Base-by-base conservation (phyloP, 805 yeast species). In the Candida vartiovaarae region DNA sequence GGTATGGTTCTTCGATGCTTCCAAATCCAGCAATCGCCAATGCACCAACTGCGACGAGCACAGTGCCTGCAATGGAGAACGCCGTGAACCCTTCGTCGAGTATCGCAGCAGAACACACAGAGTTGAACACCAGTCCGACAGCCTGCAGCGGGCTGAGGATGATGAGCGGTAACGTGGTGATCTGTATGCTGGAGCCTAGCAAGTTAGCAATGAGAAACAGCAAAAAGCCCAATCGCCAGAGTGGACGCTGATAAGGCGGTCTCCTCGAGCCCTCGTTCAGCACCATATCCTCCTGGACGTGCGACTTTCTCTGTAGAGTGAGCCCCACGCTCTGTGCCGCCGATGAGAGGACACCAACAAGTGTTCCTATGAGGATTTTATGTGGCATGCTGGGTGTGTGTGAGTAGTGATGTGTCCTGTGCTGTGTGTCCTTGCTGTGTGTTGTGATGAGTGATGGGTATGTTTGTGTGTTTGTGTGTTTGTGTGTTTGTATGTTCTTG, bases 121-220 rank as follows among this genome's bases (percentile, higher is more conserved):
- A 78, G 62, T 89, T 89, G 70, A 89, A 88, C 3, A 88, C 89
- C n/a, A 89, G 70, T 0, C 96, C 95, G 25, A 82, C 78, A 26
- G 95, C 87, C 59, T 88, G 96, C 43, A 88, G 64, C 0, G 96
- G 95, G 25, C 89, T 80, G 45, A 88, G 62, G 3, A 89, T 73
- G 36, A 87, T 82, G 47, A 89, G 66, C 1, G 96, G 96, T 35
- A 88, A 67, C 3, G 95, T 83, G 1, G 93, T 77, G 33, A 89
- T 78, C 63, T 89, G 96, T 27, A 88, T 82, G 20, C 84, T 69
- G 2, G 93, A 82, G 2, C 96, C 96, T 34, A 87, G 65, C 2
- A 89, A 65, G 53, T 88, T 89, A 34, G 95, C 79, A 4, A 75
- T 56, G 26, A 89, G 71, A 59, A 89, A 88, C 36, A 89, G 62